These are phyloP conservation scores for Tylopilus orsonianus DNA, from an alignment of 1,284 basidiomycete species.

Conservation along the genomic window DNA sequence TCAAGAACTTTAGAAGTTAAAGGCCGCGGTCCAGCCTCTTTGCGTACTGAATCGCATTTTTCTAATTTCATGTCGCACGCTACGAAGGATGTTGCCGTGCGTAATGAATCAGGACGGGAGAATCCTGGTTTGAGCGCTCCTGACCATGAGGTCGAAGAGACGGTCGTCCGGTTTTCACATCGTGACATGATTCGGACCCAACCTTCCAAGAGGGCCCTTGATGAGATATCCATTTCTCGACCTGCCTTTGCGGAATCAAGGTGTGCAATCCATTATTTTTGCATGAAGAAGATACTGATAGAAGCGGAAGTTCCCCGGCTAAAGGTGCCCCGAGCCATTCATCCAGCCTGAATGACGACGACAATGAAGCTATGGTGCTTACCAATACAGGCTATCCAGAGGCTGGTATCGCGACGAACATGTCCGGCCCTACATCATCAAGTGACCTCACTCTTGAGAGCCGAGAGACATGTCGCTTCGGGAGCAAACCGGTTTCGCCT, in stretches of 20 bases:
- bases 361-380: too few species aligned
- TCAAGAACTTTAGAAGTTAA: not conserved
- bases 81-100: not conserved
- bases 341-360: not conserved
- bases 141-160: not conserved
- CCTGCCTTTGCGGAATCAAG: not conserved
- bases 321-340: not conserved
- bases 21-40: not conserved
- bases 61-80: not conserved
- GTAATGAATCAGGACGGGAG: not conserved
- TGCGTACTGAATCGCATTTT: not conserved
- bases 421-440: not conserved
- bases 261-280: not conserved
- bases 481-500: not conserved
- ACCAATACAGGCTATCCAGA: not conserved
- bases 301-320: not conserved
- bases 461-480: not conserved
- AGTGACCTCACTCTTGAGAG: not conserved
- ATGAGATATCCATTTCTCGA: not conserved
- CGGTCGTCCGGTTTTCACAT: not conserved
- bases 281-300: conserved; percentile 1
- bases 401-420: not conserved
- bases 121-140: not conserved
- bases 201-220: not conserved
- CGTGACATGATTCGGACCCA: not conserved